phyloP scores from a whole-genome alignment of 345 rosid species.

The Viola odorata region DNA sequence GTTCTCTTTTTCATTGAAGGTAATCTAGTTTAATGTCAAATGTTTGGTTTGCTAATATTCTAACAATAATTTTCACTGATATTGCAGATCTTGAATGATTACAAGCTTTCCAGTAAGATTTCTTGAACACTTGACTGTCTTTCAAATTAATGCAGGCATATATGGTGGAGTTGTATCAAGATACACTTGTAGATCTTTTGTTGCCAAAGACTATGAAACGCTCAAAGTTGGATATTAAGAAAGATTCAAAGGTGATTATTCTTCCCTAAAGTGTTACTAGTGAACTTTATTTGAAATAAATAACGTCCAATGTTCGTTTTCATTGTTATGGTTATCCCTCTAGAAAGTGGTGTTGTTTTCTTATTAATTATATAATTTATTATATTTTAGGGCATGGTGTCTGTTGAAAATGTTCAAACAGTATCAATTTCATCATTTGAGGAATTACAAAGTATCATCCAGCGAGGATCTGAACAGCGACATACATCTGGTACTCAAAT shows the following conservation, averaged over 20 bases:
- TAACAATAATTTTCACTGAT: not conserved
- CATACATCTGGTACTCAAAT: constrained; percentile 89
- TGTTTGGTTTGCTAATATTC: not conserved
- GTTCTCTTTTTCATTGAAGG: constrained; percentile 84
- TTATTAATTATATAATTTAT: constrained; percentile 11
- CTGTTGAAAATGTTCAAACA: constrained; percentile 77
- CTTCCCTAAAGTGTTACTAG: not conserved
- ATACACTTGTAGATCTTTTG: constrained; percentile 79
- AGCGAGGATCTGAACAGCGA: constrained; percentile 73
- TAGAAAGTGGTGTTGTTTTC: not conserved
- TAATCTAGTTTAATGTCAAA: constrained; percentile 15
- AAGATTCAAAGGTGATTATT: constrained; percentile 70
- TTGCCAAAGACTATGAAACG: constrained; percentile 65
- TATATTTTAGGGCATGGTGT: constrained; percentile 76
- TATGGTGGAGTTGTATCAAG: constrained; percentile 96
- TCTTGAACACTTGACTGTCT: too few species aligned
- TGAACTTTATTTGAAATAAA: not conserved
- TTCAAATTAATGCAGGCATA: constrained; percentile 51
- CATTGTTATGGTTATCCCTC: not conserved
- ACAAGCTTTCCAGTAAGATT: too few species aligned
- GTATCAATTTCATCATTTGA: constrained; percentile 64
- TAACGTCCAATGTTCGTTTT: not conserved
- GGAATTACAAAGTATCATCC: constrained; percentile 61
- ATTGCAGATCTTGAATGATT: too few species aligned
- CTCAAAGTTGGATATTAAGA: constrained; percentile 81